Evolutionary conservation across 1,284 basidiomycete genomes (phyloP).

Genomic region (Cryptococcus deneoformans): DNA sequence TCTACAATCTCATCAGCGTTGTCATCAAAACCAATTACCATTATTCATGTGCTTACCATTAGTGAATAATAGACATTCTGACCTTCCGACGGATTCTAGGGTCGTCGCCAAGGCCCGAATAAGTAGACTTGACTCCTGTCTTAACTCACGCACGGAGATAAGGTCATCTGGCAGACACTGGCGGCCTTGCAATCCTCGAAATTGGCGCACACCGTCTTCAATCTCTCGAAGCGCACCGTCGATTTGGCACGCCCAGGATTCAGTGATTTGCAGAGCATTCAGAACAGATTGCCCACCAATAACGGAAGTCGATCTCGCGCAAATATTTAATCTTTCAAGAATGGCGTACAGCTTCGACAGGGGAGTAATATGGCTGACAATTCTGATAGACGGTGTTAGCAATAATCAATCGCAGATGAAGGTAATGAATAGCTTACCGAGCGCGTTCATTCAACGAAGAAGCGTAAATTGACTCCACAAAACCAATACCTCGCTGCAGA

Average conservation of each 20-base stretch:
- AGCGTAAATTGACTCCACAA: conserved; percentile 74
- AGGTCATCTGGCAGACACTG: conserved; percentile 22
- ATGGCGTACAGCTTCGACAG: conserved; percentile 7
- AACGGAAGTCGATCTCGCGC: conserved; percentile 18
- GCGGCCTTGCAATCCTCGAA: conserved; percentile 34
- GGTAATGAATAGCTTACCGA: conserved; percentile 43
- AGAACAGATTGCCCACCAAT: conserved; percentile 19
- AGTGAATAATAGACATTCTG: conserved; percentile 26
- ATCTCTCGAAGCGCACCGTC: conserved; percentile 30
- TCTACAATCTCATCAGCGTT: conserved; percentile 8
- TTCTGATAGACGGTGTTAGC: conserved; percentile 1
- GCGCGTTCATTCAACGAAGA: conserved; percentile 57
- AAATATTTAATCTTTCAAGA: conserved; percentile 13
- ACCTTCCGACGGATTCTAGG: conserved; percentile 14
- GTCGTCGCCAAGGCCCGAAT: conserved; percentile 20
- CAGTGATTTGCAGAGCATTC: conserved; percentile 15
- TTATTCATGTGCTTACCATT: conserved; percentile 12
- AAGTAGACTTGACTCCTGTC: conserved; percentile 23
- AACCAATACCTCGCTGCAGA: conserved; percentile 71
- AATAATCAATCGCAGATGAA: not conserved
- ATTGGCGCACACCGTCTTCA: conserved; percentile 30
- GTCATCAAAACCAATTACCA: not conserved
- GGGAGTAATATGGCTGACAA: conserved; percentile 5
- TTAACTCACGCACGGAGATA: conserved; percentile 21
- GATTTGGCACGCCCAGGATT: conserved; percentile 18